Conservation (phyloP, 2,329 filamentous ascomycete genomes). For the Chaetomiaceae sp. region DNA sequence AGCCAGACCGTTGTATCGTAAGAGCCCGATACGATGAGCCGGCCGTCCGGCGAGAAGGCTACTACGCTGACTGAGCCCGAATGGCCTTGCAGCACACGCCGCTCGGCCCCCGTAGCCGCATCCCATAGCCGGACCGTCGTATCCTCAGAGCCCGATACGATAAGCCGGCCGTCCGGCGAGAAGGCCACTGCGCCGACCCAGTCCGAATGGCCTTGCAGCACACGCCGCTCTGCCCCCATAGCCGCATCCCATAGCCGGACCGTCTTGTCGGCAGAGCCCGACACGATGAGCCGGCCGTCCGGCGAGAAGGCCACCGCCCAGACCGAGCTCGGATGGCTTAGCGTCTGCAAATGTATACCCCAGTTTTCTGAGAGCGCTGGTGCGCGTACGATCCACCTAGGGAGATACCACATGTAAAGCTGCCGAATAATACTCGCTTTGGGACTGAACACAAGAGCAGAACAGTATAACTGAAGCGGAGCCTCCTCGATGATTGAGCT, state of each 20-base stretch:
- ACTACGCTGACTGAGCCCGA: too few relatives aligned
- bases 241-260: constrained; percentile 3
- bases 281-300: not conserved
- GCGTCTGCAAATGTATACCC: constrained; percentile 5
- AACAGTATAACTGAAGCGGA: constrained; percentile 6
- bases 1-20: too few relatives aligned
- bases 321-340: constrained; percentile 1
- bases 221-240: not conserved
- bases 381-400: constrained; percentile 3
- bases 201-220: not conserved
- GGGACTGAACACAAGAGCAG: constrained; percentile 7
- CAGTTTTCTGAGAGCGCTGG: constrained; percentile 8
- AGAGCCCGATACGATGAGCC: not conserved
- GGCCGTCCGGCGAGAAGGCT: too few relatives aligned
- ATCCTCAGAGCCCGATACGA: not conserved
- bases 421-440: constrained; percentile 11
- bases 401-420: constrained; percentile 3
- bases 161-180: not conserved
- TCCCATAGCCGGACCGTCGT: not conserved
- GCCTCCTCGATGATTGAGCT: constrained; percentile 6
- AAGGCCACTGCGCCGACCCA: not conserved
- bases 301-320: constrained; percentile 3
- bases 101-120: not conserved
- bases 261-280: constrained; percentile 1
- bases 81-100: not conserved